A percentile compares a stretch with the other conserved stretches of the same genome.
phyloP scores from a whole-genome alignment of 805 yeast genomes.

The Naumovozyma castellii region DNA sequence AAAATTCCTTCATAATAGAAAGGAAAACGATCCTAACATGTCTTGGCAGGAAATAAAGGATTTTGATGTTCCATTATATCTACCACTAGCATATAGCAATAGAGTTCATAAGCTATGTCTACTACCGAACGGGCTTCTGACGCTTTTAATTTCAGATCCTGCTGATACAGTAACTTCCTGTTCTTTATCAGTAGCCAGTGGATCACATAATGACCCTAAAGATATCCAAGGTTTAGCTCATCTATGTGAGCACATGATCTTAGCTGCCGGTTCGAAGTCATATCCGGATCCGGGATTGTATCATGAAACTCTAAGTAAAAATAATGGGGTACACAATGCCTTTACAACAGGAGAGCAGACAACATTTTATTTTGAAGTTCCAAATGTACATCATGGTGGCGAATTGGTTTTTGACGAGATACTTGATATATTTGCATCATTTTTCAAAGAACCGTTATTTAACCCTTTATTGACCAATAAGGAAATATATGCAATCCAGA shows the following conservation, averaged over 20 bases:
- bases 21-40: no score
- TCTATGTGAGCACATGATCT: constrained; percentile 69
- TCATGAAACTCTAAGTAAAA: constrained; percentile 34
- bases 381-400: constrained; percentile 30
- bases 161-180: constrained; percentile 54
- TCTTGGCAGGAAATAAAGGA: constrained; percentile 14
- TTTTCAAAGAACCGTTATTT: constrained; percentile 45
- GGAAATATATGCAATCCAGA: constrained; percentile 54
- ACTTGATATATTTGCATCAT: constrained; percentile 41
- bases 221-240: constrained; percentile 78
- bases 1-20: no score
- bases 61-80: constrained; percentile 18
- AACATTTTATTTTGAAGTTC: constrained; percentile 53
- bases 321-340: constrained; percentile 58
- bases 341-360: constrained; percentile 62
- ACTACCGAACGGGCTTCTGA: constrained; percentile 60
- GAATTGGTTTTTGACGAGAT: constrained; percentile 38
- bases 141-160: constrained; percentile 69
- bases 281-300: constrained; percentile 42
- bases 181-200: constrained; percentile 67
- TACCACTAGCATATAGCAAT: constrained; percentile 32
- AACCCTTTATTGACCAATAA: constrained; percentile 32
- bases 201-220: constrained; percentile 71
- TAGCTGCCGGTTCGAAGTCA: constrained; percentile 44
- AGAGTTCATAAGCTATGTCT: constrained; percentile 38